Evolutionary conservation across 2,329 filamentous ascomycete genomes (phyloP).

Genomic region (Fusarium siculi): DNA sequence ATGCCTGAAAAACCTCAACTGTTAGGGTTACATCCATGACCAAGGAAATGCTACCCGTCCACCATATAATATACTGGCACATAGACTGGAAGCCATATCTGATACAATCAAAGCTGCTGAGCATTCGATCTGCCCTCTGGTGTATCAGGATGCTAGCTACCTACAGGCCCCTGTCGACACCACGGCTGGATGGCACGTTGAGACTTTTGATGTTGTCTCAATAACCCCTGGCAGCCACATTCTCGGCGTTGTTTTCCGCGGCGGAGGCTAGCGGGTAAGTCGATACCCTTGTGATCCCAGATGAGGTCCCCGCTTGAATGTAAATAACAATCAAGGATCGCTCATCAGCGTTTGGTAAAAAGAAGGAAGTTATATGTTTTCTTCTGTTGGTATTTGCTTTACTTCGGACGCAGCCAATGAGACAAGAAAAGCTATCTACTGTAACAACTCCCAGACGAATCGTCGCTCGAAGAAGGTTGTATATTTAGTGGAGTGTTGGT

Average conservation of each 20-base stretch:
- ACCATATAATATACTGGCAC: not conserved
- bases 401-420: conserved; percentile 3
- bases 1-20: not conserved
- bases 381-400: conserved; percentile 13
- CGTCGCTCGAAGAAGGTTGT: not conserved
- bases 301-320: conserved; percentile 3
- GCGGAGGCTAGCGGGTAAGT: conserved; percentile 15
- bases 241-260: conserved; percentile 8
- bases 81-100: not conserved
- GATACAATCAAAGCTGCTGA: not conserved
- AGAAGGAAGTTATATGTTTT: conserved; percentile 10
- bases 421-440: not conserved
- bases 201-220: conserved; percentile 1
- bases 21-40: not conserved
- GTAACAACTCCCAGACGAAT: not conserved
- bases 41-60: not conserved
- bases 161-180: not conserved
- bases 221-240: conserved; percentile 9
- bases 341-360: not conserved
- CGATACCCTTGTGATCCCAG: not conserved
- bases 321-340: not conserved
- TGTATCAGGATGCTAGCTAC: not conserved
- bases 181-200: not conserved
- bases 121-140: conserved; percentile 2
- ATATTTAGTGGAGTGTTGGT: not conserved